Evolutionary conservation across 306 rosid species (phyloP).

Genomic region (Glycine latifolia): DNA sequence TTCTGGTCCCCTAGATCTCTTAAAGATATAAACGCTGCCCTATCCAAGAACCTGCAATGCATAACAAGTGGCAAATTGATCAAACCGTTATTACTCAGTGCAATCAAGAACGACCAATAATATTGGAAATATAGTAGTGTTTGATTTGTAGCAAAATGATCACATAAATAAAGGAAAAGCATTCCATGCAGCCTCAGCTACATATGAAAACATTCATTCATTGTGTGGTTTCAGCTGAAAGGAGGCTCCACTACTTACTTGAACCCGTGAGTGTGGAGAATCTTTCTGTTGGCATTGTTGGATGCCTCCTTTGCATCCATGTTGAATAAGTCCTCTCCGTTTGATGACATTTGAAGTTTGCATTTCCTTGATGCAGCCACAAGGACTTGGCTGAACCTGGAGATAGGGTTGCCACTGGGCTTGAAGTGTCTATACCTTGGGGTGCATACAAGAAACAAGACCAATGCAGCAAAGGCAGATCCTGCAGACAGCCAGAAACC

Average conservation of each 20-base stretch:
- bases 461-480: conserved; percentile 80
- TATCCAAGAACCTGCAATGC: conserved; percentile 83
- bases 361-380: conserved; percentile 80
- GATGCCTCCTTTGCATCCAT: conserved; percentile 59
- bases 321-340: conserved; percentile 62
- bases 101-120: too few species aligned
- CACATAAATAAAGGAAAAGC: neutral
- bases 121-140: neutral
- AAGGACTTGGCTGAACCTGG: conserved; percentile 87
- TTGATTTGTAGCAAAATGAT: neutral
- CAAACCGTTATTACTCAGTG: neutral
- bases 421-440: conserved; percentile 89
- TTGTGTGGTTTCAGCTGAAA: too few species aligned
- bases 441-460: conserved; percentile 86
- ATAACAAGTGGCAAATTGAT: conserved; percentile 23
- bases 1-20: conserved; percentile 71
- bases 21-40: conserved; percentile 85
- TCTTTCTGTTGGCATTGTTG: conserved; percentile 62
- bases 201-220: too few species aligned
- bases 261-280: conserved; percentile 93
- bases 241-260: conserved; percentile 62
- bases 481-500: conserved; percentile 93
- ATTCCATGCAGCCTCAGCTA: conserved; percentile 28
- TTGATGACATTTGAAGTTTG: conserved; percentile 62
- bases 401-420: conserved; percentile 90